Base-by-base conservation (phyloP, 177 flowering plant species). In the Vitis hybrid region DNA sequence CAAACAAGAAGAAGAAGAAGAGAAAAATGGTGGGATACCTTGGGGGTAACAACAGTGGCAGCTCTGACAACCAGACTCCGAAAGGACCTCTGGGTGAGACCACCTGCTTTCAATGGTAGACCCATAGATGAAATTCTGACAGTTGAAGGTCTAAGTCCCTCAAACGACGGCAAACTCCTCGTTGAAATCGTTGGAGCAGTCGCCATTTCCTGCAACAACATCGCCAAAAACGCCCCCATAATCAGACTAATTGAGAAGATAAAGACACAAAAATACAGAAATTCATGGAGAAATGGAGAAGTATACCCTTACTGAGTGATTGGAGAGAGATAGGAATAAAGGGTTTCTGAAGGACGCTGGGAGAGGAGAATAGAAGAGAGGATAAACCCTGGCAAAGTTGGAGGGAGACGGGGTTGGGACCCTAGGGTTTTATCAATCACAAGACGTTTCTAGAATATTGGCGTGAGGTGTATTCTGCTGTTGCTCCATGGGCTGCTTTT, bases 31-130 rank as follows among this genome's bases (percentile, higher is more conserved):
- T 24, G 32, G 10, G 56, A 14, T 70, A 93, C 98, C 95, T 90
- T 93, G 30, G 98, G 98, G 2, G 98, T 88, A 66, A 93, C 93
- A 24, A 79, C 83, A 27, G 93, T 83, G 17, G 95, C 95, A 60
- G 98, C 95, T 76, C 75, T 91, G 46, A 90, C 88, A 55, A 77
- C 81, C 58, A 91, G 83, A 6, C 90, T 75, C 1, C 75, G 67
- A 67, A 85, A 87, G 1, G 83, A 78, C 66, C 82, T 78, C 49
- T 70, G 77, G 4, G 69, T 62, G 11, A 82, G 59, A 12, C 78
- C 74, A 21, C 72, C 70, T 11, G 66, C 52, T 46, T 72, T 77
- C 46, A 80, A 55, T 15, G 79, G 66, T 5, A 35, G 40, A 35
- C 79, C 70, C 40, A 77, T 72, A 6, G 87, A 77, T 35, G 87